Evolutionary conservation across 2,329 filamentous ascomycete genomes (phyloP).

Genomic region (Peltaster fructicola): DNA sequence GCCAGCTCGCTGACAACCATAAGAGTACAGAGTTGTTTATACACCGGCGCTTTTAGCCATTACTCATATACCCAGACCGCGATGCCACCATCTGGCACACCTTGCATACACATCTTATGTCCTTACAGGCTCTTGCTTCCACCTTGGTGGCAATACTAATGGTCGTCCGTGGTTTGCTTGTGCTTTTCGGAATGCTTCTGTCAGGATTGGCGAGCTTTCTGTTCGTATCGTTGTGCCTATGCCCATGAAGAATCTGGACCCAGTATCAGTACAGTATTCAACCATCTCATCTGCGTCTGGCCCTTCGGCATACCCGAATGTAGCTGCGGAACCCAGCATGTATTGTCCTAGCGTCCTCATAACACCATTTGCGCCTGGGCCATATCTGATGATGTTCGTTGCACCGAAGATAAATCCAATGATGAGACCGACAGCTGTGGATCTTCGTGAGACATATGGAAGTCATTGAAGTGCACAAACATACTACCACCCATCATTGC

Average conservation of each 20-base stretch:
- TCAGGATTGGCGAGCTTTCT: conserved; percentile 60
- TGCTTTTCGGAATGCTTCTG: conserved; percentile 58
- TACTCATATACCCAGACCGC: too few species aligned
- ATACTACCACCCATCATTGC: conserved; percentile 96
- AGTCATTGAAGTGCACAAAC: conserved; percentile 28
- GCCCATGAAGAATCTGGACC: conserved; percentile 78
- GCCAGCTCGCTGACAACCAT: too few species aligned
- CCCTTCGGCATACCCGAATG: conserved; percentile 60
- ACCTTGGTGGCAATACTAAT: conserved; percentile 53
- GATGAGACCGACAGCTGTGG: conserved; percentile 72
- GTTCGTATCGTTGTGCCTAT: conserved; percentile 93
- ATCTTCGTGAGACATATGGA: conserved; percentile 1
- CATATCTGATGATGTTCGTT: conserved; percentile 84
- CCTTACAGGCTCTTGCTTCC: too few species aligned
- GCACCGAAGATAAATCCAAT: conserved; percentile 96
- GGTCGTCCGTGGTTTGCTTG: conserved; percentile 43
- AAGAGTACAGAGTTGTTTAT: too few species aligned
- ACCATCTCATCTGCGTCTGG: neutral
- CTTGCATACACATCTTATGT: too few species aligned
- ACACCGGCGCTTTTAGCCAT: too few species aligned
- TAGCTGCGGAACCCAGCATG: conserved; percentile 87
- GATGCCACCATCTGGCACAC: too few species aligned
- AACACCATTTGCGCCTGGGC: conserved; percentile 81
- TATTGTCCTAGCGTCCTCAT: conserved; percentile 91
- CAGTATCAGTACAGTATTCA: conserved; percentile 8